Evolutionary conservation across 352 stramenopile genomes (phyloP).

Genomic region (Phytophthora pseudosyringae): DNA sequence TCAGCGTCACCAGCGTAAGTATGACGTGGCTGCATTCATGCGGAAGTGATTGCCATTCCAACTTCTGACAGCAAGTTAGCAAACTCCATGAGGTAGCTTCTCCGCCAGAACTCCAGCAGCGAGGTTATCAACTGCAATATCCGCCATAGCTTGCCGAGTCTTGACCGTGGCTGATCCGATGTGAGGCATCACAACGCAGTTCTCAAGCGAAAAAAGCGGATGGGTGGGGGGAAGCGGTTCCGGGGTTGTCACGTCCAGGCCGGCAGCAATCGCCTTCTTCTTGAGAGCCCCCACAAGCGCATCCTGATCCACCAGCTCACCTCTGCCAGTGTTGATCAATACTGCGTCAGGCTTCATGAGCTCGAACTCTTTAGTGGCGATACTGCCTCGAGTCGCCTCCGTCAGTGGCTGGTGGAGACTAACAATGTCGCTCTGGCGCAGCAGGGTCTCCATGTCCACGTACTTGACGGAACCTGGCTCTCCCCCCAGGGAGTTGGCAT

Average conservation of each 20-base stretch:
- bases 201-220: conserved; percentile 66
- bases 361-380: conserved; percentile 74
- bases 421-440: conserved; percentile 87
- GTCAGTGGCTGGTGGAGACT: conserved; percentile 88
- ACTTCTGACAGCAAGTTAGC: conserved; percentile 16
- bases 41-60: background rate
- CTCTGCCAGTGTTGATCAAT: conserved; percentile 93
- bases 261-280: conserved; percentile 57
- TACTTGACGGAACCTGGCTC: conserved; percentile 61
- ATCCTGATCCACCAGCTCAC: conserved; percentile 91
- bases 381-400: conserved; percentile 66
- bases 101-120: conserved; percentile 51
- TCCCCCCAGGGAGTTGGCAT: conserved; percentile 39
- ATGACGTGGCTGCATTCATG: too few species aligned
- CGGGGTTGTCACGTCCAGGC: conserved; percentile 89
- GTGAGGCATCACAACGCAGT: conserved; percentile 70
- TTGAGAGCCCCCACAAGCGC: conserved; percentile 58
- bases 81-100: conserved; percentile 54
- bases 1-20: background rate
- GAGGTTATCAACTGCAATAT: conserved; percentile 76
- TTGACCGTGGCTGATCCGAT: conserved; percentile 67
- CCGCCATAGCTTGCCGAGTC: conserved; percentile 78
- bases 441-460: conserved; percentile 75
- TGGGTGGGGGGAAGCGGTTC: conserved; percentile 90
- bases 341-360: conserved; percentile 89